Evolutionary conservation across 2,329 filamentous ascomycete species (phyloP).

Genomic region (Coniella lustricola): DNA sequence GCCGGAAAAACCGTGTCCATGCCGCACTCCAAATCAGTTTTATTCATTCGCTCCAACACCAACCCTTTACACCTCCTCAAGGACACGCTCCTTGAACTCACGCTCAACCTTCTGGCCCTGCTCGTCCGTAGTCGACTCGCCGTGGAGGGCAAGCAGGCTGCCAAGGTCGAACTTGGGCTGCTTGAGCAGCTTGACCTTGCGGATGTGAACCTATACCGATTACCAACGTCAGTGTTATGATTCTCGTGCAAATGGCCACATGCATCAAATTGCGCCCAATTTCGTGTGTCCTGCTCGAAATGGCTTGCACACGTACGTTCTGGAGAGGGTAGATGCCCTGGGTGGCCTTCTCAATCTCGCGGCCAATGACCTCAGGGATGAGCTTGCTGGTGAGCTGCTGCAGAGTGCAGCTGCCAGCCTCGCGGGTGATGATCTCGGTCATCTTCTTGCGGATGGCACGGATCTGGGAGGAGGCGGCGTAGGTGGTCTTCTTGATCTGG

Average conservation of each 20-base stretch:
- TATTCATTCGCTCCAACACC: conserved; percentile 30
- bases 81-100: conserved; percentile 98
- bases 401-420: conserved; percentile 90
- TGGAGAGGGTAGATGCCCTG: conserved; percentile 99
- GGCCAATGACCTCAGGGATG: conserved; percentile 98
- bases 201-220: conserved; percentile 79
- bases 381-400: conserved; percentile 97
- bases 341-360: conserved; percentile 99
- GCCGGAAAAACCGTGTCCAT: conserved; percentile 32
- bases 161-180: conserved; percentile 98
- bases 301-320: conserved; percentile 60
- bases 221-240: background rate
- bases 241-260: conserved; percentile 14
- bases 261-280: background rate
- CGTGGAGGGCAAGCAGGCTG: conserved; percentile 91
- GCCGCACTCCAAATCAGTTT: conserved; percentile 25
- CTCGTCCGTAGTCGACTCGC: conserved; percentile 93
- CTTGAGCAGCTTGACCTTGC: conserved; percentile 99
- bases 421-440: conserved; percentile 96
- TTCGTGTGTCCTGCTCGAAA: no score
- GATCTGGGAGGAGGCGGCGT: conserved; percentile 94
- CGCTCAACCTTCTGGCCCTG: conserved; percentile 97
- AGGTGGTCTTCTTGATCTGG: conserved; percentile 99
- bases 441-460: conserved; percentile 99
- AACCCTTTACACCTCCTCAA: conserved; percentile 79